Percentiles rank a stretch among this genome's conserved stretches.
These are phyloP conservation scores for Aspergillus kassunensis DNA, from an alignment of 495 filamentous ascomycete species.

Conservation along the genomic window DNA sequence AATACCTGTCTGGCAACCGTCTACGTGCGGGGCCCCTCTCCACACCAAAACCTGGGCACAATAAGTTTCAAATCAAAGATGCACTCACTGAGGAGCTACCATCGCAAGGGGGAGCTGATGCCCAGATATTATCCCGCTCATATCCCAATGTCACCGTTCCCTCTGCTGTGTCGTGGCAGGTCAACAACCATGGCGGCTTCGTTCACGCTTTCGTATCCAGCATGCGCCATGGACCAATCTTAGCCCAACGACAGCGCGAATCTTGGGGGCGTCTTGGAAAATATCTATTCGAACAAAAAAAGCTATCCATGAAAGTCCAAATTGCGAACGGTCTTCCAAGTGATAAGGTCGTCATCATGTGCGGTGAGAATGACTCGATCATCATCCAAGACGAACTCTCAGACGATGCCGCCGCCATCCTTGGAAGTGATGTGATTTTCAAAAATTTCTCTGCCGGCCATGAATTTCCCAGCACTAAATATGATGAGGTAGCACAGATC, in stretches of 20 bases:
- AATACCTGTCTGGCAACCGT: conserved; percentile 50
- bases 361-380: conserved; percentile 50
- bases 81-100: conserved; percentile 39
- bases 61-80: conserved; percentile 30
- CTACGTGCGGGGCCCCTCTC: conserved; percentile 45
- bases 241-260: conserved; percentile 39
- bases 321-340: conserved; percentile 31
- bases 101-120: conserved; percentile 30
- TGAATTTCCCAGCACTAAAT: conserved; percentile 54
- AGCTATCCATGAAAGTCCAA: conserved; percentile 16
- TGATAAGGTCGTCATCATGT: conserved; percentile 52
- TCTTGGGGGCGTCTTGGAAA: conserved; percentile 56
- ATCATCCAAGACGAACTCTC: conserved; percentile 54
- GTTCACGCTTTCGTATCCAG: conserved; percentile 54
- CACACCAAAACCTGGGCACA: conserved; percentile 31
- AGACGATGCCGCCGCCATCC: conserved; percentile 46
- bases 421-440: conserved; percentile 48
- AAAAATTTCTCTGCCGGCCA: conserved; percentile 52
- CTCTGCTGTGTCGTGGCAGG: conserved; percentile 51
- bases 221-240: conserved; percentile 55
- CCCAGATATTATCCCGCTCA: conserved; percentile 40
- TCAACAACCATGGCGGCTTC: conserved; percentile 52
- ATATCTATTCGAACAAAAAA: conserved; percentile 43
- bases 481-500: conserved; percentile 45
- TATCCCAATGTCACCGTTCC: conserved; percentile 44